Conservation (phyloP, 257 asterid genomes). For the Solanum okadae region DNA sequence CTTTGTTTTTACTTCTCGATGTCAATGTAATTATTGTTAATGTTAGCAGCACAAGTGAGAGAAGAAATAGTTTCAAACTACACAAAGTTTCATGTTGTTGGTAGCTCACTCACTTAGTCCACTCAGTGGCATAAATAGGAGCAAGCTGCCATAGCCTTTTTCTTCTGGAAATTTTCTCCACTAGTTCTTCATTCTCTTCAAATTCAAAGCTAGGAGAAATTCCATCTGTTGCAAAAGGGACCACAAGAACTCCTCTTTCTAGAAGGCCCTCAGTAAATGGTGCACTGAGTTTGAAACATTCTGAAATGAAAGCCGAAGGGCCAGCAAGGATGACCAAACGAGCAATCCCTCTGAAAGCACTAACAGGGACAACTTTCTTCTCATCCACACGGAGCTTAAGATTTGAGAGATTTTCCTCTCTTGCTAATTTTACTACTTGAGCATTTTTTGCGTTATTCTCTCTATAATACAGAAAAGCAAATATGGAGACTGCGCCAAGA, state of each 20-base stretch:
- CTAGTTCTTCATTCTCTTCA: slow-evolving; percentile 46
- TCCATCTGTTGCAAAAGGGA: slow-evolving; percentile 75
- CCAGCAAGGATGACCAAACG: slow-evolving; percentile 88
- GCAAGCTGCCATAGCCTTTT: slow-evolving; percentile 84
- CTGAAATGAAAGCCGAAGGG: slow-evolving; percentile 62
- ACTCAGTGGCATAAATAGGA: slow-evolving; percentile 54
- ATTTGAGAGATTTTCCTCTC: slow-evolving; percentile 79
- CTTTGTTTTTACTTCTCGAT: neutral
- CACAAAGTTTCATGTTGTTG: neutral
- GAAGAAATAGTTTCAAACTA: neutral
- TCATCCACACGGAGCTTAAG: slow-evolving; percentile 78
- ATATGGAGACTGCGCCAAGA: slow-evolving; percentile 57
- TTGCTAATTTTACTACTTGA: slow-evolving; percentile 65
- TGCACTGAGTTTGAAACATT: slow-evolving; percentile 56
- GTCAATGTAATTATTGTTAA: neutral
- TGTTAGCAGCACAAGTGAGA: neutral
- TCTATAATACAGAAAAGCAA: slow-evolving; percentile 72
- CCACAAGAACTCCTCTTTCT: slow-evolving; percentile 82
- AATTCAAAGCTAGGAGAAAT: slow-evolving; percentile 44
- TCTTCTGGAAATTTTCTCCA: slow-evolving; percentile 46
- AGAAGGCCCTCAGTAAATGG: slow-evolving; percentile 64
- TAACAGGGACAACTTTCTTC: slow-evolving; percentile 52
- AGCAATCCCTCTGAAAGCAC: slow-evolving; percentile 80
- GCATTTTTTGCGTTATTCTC: slow-evolving; percentile 76
- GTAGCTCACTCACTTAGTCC: slow-evolving; percentile 62